Conservation (phyloP, 2,329 filamentous ascomycete genomes). For the Aspergillus felis region DNA sequence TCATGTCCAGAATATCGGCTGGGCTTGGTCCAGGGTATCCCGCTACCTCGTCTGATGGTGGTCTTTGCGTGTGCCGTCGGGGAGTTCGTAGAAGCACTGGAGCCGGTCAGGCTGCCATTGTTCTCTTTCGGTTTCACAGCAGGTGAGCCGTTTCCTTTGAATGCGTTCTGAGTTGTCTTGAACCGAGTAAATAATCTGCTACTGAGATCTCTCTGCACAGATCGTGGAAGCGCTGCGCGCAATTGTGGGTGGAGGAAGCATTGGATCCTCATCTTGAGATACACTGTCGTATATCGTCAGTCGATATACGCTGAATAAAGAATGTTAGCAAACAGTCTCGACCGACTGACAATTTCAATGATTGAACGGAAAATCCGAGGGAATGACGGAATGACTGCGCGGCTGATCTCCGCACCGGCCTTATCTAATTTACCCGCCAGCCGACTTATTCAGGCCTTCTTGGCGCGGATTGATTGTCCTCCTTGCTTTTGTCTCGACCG, state of each 20-base stretch:
- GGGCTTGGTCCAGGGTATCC: background rate
- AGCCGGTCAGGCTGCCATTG: constrained; percentile 4
- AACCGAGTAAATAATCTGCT: constrained; percentile 24
- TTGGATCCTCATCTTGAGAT: constrained; percentile 19
- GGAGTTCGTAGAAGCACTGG: constrained; percentile 13
- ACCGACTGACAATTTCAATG: background rate
- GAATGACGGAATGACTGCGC: background rate
- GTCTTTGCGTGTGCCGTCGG: constrained; percentile 21
- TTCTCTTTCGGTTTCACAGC: constrained; percentile 19
- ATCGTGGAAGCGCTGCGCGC: constrained; percentile 22
- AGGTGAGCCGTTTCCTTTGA: constrained; percentile 19
- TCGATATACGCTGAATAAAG: background rate
- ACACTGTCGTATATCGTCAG: no score
- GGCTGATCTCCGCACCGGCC: background rate
- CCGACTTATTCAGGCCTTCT: background rate
- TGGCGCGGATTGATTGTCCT: background rate
- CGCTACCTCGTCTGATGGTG: constrained; percentile 26
- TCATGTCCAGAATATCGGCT: background rate
- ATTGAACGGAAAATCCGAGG: background rate
- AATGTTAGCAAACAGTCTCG: background rate
- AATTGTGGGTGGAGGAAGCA: constrained; percentile 29
- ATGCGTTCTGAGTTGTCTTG: constrained; percentile 26
- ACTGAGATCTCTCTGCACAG: constrained; percentile 23
- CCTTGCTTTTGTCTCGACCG: background rate
- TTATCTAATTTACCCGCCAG: background rate